Evolutionary conservation across 2,329 filamentous ascomycete genomes (phyloP).

Genomic region (Pseudogymnoascus sp.): DNA sequence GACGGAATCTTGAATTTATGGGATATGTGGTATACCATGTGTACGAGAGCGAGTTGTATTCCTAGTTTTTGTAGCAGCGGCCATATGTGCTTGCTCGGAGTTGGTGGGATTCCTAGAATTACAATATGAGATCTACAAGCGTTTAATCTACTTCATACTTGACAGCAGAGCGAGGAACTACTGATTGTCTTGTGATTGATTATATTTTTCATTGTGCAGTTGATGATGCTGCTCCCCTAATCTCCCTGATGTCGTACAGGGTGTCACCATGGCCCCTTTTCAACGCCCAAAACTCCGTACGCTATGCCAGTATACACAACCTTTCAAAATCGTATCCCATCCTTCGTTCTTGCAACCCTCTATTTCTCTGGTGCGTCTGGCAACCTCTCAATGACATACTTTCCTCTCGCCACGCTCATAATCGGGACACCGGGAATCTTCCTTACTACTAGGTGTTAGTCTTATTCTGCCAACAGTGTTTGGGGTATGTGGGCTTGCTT

Average conservation of each 20-base stretch:
- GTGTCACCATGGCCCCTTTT: background rate
- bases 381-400: conserved; percentile 89
- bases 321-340: background rate
- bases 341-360: background rate
- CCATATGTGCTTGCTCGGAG: conserved; percentile 6
- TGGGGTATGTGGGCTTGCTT: background rate
- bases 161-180: background rate
- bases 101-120: conserved; percentile 8
- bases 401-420: conserved; percentile 75
- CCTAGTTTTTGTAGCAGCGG: background rate
- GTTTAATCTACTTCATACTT: background rate
- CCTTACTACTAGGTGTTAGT: conserved; percentile 14
- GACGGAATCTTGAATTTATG: background rate
- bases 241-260: background rate
- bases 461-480: background rate
- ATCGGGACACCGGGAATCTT: conserved; percentile 66
- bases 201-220: background rate
- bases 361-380: conserved; percentile 65
- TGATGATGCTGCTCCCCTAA: background rate
- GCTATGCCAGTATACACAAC: conserved; percentile 6
- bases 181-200: conserved; percentile 2
- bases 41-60: conserved; percentile 7
- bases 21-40: conserved; percentile 2
- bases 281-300: conserved; percentile 8
- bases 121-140: conserved; percentile 6